A percentile compares a stretch with the other conserved stretches of the same genome.
phyloP scores from a whole-genome alignment of 2,329 filamentous ascomycete genomes.

The Botryotinia narcissicola region DNA sequence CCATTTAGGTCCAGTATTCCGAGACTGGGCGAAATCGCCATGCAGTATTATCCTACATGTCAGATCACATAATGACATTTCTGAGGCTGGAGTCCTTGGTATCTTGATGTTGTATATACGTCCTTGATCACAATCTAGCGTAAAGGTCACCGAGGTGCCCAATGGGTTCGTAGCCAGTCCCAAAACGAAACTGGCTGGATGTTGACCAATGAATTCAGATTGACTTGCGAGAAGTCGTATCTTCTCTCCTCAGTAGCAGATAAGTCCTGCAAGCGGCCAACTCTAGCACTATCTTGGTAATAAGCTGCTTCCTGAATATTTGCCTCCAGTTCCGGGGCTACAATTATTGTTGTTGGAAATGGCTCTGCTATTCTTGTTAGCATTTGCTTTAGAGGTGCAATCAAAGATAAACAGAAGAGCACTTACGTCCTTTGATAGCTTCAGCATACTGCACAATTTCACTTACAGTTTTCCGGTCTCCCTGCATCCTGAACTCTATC shows the following conservation, averaged over 20 bases:
- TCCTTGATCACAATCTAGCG: background rate
- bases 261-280: slow-evolving; percentile 58
- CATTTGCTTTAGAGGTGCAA: background rate
- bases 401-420: slow-evolving; percentile 7
- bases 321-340: slow-evolving; percentile 27
- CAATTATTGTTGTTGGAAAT: slow-evolving; percentile 30
- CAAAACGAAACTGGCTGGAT: slow-evolving; percentile 51
- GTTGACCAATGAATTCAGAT: slow-evolving; percentile 54
- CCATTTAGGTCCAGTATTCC: background rate
- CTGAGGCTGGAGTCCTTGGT: background rate
- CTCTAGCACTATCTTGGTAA: slow-evolving; percentile 47
- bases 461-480: slow-evolving; percentile 61
- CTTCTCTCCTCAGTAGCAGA: slow-evolving; percentile 66
- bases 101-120: background rate
- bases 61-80: background rate
- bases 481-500: slow-evolving; percentile 64
- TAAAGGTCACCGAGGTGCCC: slow-evolving; percentile 36
- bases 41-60: background rate
- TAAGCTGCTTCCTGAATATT: slow-evolving; percentile 26
- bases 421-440: slow-evolving; percentile 50
- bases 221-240: slow-evolving; percentile 61
- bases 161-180: slow-evolving; percentile 53
- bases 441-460: slow-evolving; percentile 55
- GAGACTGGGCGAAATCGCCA: background rate
- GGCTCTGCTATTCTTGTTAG: slow-evolving; percentile 19